phyloP scores from a whole-genome alignment of 73 alveolate species.

The Halteria grandinella region DNA sequence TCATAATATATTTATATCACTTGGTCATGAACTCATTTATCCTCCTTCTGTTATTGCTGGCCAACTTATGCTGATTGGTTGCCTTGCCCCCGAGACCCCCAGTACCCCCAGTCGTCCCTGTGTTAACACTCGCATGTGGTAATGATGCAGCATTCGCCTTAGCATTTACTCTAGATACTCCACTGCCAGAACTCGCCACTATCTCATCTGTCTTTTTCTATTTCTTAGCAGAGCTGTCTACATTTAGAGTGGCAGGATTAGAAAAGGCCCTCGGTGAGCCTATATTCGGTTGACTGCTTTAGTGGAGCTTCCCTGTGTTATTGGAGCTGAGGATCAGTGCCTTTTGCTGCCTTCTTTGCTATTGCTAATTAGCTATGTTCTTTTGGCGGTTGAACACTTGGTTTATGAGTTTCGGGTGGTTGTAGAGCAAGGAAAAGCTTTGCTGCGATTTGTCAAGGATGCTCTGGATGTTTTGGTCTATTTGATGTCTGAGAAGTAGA shows the following conservation, averaged over 20 bases:
- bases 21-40: no score
- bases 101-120: neutral
- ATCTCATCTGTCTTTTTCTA: no score
- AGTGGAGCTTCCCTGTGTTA: neutral
- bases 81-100: neutral
- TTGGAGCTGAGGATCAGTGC: neutral
- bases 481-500: conserved; percentile 15
- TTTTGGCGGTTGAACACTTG: neutral
- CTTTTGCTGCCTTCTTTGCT: neutral
- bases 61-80: neutral
- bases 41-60: no score
- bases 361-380: neutral
- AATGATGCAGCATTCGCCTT: no score
- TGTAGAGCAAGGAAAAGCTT: neutral
- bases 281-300: no score
- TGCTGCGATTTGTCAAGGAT: conserved; percentile 7
- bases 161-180: no score
- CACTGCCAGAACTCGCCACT: no score
- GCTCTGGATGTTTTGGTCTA: neutral
- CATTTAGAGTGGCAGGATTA: no score
- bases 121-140: no score
- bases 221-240: no score
- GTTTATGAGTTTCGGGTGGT: conserved; percentile 31
- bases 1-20: no score
- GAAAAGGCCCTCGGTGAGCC: no score